phyloP scores from a whole-genome alignment of 2,329 filamentous ascomycete species.

The Sclerotinia minor region DNA sequence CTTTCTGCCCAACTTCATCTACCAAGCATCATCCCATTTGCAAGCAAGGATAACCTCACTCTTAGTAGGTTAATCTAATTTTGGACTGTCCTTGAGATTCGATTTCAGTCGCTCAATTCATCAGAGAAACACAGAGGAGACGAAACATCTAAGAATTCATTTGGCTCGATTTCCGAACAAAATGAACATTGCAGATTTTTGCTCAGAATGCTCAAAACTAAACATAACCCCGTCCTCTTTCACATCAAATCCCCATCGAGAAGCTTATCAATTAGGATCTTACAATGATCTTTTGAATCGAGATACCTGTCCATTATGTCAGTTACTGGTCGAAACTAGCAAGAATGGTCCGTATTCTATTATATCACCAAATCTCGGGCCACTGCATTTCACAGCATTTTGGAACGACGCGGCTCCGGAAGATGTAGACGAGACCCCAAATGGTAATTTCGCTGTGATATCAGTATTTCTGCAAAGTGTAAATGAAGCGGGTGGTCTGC shows the following conservation, averaged over 20 bases:
- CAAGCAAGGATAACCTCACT: not conserved
- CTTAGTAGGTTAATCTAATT: not conserved
- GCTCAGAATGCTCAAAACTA: not conserved
- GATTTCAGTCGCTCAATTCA: not conserved
- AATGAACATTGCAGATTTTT: not conserved
- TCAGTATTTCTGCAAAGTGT: not conserved
- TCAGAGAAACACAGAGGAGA: not conserved
- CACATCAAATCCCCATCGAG: constrained; percentile 3
- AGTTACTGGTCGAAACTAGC: not conserved
- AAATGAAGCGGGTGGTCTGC: not conserved
- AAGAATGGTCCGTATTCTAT: not conserved
- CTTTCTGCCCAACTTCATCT: too few relatives aligned
- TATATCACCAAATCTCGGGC: not conserved
- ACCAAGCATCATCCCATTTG: not conserved
- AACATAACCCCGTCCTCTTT: not conserved
- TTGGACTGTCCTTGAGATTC: not conserved
- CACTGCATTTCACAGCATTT: not conserved
- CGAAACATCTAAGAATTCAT: too few relatives aligned
- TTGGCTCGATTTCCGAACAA: not conserved
- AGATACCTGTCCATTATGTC: not conserved
- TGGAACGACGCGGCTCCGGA: not conserved
- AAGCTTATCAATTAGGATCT: constrained; percentile 4
- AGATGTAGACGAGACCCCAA: not conserved
- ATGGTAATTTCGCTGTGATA: not conserved
- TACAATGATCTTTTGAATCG: constrained; percentile 3